Evolutionary conservation across 192 early-diverging fungal genomes (phyloP).

Genomic region (Pilobolus umbonatus): DNA sequence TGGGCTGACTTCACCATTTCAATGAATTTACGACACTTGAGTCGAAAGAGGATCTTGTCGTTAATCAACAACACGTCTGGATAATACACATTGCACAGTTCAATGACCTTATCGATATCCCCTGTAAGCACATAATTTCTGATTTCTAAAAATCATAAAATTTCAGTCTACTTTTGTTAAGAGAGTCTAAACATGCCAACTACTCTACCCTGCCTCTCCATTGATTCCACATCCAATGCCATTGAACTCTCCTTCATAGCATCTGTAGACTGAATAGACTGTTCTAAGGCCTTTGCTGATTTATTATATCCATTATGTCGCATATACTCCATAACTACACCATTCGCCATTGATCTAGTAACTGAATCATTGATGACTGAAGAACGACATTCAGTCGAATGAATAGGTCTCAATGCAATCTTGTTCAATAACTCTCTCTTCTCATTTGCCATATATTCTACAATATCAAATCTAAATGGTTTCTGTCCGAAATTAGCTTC

Average conservation of each 20-base stretch:
- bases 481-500: constrained; percentile 58
- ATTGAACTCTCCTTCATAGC: not conserved
- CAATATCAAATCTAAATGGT: constrained; percentile 60
- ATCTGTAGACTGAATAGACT: constrained; percentile 5
- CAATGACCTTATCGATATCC: constrained; percentile 70
- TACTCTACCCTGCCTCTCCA: constrained; percentile 12
- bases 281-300: constrained; percentile 55
- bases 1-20: constrained; percentile 61
- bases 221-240: not conserved
- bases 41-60: constrained; percentile 64
- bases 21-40: constrained; percentile 83
- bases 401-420: not conserved
- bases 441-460: constrained; percentile 26
- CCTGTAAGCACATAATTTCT: constrained; percentile 57
- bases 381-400: not conserved
- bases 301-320: not conserved
- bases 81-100: constrained; percentile 60
- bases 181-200: not conserved
- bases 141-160: constrained; percentile 33
- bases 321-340: constrained; percentile 1
- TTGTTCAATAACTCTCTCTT: not conserved
- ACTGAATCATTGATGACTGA: not conserved
- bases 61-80: constrained; percentile 61
- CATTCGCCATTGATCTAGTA: not conserved
- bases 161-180: not conserved